Base-by-base conservation (phyloP, 768 basidiomycete genomes). In the Collybia sp. region DNA sequence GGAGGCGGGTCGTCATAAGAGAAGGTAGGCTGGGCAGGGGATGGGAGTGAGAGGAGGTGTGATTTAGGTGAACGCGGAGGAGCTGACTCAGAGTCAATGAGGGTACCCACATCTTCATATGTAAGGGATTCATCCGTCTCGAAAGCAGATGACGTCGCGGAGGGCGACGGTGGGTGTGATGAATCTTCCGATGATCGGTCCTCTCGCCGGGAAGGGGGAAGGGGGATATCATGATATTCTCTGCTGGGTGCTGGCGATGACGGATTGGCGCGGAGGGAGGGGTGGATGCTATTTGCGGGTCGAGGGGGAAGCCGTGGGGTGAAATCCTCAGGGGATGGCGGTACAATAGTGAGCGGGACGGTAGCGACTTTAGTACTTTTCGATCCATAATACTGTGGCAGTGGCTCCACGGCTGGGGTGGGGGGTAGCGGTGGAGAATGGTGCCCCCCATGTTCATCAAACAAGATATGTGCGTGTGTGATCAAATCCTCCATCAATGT, bases 401-500 rank as follows among this genome's bases (percentile, higher is more conserved):
- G 64, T 1, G 79, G 71, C 59, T 88, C 85, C 16, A 82, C 83
- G 12, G 73, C 58, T 15, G 88, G 86, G 3, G 85, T 83, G 2
- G 85, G 83, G 3, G 89, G 83, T 40, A 89, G 69, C 12, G 88
- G 85, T 5, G 86, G 83, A 4, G 85, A 84, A 46, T 68, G 65
- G 19, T 70, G 70, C 30, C 44, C 53, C n/a, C 47, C 43, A 25
- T 57, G 58, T 11, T 84, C 79, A 45, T 85, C 83, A 58, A 88
- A 92, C 12, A 95, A 70, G 12, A 79, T 62, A 46, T 75, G 70
- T 0, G 81, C 75, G 60, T 88, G 74, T 17, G 69, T 76, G 53
- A 96, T 92, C 25, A 96, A 65, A 60, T 93, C 90, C 59, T 93
- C 93, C 79, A 93, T 85, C 12, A 93, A 65, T 0, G 69, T 63